Evolutionary conservation across 1,284 basidiomycete genomes (phyloP), one percentile per base, ranked within the genome.

Genomic region (Microbotryum scabiosae): DNA sequence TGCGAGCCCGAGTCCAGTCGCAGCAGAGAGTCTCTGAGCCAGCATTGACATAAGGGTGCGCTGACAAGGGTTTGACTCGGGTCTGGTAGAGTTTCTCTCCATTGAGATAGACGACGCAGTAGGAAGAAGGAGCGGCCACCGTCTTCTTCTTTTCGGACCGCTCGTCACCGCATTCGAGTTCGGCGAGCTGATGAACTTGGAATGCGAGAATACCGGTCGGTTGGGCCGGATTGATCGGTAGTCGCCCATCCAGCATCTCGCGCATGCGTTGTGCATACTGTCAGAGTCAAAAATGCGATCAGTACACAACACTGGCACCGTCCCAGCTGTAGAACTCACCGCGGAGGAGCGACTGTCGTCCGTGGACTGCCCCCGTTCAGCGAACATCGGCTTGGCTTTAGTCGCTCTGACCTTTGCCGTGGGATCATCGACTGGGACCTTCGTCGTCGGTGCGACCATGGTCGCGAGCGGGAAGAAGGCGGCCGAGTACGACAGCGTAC

Each of bases 171-270:
- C 43, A 52, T 12, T 60, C 60, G 18, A 69, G 46, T 14, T 63
- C 61, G 1, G 63, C 54, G 45, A 69, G 54, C 25, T 66, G 65
- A 54, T 69, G 67, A 9, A 69, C 47, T 51, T 67, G 63, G 45
- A 65, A 63, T 6, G 57, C 56, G 45, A 69, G 56, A 36, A 69
- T 61, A 2, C 67, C 67, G n/a, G 61, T 63, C 1, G 44, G 51
- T 44, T 69, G 63, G 5, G 53, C 52, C 10, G 47, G 50, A 12
- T 32, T 46, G 9, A 54, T 55, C 25, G 65, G 57, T 4, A 54
- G 41, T 25, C 61, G 51, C 36, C 59, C 59, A 45, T 63, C 56
- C 46, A 62, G 48, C 16, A 41, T 41, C 16, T 41, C 36, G 16
- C 36, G 36, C 36, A 41, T 41, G 16, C 36, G 36, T 41, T 41